Conservation (phyloP, 805 yeast species). For the Barnettozyma botsteinii region DNA sequence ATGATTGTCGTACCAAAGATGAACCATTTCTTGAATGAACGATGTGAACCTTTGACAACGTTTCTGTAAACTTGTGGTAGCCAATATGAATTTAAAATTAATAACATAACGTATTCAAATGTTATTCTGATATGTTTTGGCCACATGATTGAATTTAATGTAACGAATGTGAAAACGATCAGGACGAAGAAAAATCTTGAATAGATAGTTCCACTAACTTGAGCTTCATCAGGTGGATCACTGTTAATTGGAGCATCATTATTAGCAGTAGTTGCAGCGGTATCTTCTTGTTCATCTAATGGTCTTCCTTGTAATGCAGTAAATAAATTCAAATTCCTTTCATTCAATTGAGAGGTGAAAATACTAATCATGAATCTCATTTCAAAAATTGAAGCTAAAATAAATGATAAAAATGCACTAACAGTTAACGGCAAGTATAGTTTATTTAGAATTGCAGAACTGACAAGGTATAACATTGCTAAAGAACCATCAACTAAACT, state of each 20-base stretch:
- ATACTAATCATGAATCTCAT: constrained; percentile 66
- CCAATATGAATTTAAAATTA: constrained; percentile 70
- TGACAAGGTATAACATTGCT: constrained; percentile 54
- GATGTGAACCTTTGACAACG: constrained; percentile 59
- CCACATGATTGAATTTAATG: constrained; percentile 59
- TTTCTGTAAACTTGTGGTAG: constrained; percentile 83
- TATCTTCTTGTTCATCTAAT: constrained; percentile 28
- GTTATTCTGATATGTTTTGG: constrained; percentile 46
- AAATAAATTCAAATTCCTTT: constrained; percentile 58
- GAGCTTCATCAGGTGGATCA: constrained; percentile 41
- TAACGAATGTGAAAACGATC: constrained; percentile 49
- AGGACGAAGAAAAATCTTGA: constrained; percentile 50
- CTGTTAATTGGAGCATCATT: constrained; percentile 18
- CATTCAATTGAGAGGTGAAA: constrained; percentile 65
- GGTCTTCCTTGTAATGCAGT: constrained; percentile 60
- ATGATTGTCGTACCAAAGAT: constrained; percentile 61
- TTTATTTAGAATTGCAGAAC: constrained; percentile 48
- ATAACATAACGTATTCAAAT: constrained; percentile 51
- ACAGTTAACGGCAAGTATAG: constrained; percentile 64
- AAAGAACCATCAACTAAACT: constrained; percentile 64
- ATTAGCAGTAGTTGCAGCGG: constrained; percentile 16
- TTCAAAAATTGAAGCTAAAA: constrained; percentile 69
- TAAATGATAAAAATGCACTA: constrained; percentile 62
- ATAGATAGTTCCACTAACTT: constrained; percentile 51
- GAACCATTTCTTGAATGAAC: constrained; percentile 69